Evolutionary conservation across 1,284 basidiomycete genomes (phyloP).

Genomic region (Microbotryum intermedium): DNA sequence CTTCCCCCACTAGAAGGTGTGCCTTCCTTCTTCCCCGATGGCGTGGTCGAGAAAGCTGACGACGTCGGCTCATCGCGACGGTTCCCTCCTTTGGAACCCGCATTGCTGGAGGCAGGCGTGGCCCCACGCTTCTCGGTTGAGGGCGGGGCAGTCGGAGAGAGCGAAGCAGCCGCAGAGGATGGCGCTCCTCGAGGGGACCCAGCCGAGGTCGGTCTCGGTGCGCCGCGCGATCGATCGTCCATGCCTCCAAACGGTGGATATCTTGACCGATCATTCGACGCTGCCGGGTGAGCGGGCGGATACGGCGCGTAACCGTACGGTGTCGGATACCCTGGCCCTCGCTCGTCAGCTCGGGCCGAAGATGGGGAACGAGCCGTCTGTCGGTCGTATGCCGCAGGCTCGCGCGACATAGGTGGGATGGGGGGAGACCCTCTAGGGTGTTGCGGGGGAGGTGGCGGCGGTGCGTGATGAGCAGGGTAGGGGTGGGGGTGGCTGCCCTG

Average conservation of each 20-base stretch:
- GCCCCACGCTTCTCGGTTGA: too few species aligned
- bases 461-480: not conserved
- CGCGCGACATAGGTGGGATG: constrained; percentile 1
- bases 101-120: too few species aligned
- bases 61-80: too few species aligned
- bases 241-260: not conserved
- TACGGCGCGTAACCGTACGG: constrained; percentile 7
- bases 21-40: too few species aligned
- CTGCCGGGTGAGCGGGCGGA: not conserved
- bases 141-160: not conserved
- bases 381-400: not conserved
- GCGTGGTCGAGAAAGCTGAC: too few species aligned
- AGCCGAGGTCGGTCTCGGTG: not conserved
- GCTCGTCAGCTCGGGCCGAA: not conserved
- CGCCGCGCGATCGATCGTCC: not conserved
- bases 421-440: constrained; percentile 3
- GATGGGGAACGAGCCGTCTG: not conserved
- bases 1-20: too few species aligned
- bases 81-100: too few species aligned
- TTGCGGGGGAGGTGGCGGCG: not conserved
- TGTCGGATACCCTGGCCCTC: constrained; percentile 1
- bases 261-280: not conserved
- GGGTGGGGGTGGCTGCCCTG: not conserved
- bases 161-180: not conserved
- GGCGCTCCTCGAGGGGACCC: not conserved